A percentile compares a stretch with the other conserved stretches of the same genome.
These are phyloP conservation scores for Bocquillonia castaneifolia DNA, from an alignment of 441 rosid species.

Conservation along the genomic window DNA sequence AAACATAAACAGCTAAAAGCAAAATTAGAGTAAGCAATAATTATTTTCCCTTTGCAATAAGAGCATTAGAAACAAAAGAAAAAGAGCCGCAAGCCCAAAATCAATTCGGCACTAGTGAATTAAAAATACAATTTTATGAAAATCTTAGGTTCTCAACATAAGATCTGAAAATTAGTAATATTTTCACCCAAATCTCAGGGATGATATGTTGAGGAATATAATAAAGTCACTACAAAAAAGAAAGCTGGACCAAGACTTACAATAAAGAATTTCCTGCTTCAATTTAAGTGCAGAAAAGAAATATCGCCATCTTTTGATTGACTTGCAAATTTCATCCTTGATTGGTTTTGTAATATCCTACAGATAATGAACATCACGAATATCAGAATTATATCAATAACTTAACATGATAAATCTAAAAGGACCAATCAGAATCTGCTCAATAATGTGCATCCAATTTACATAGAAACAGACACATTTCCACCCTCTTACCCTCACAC, in stretches of 20 bases:
- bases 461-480: background rate
- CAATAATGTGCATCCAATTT: background rate
- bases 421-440: background rate
- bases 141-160: background rate
- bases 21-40: too few relatives aligned
- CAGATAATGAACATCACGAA: conserved; percentile 5
- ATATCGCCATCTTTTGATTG: conserved; percentile 75
- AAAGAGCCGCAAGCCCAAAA: too few relatives aligned
- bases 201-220: background rate
- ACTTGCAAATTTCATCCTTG: conserved; percentile 68
- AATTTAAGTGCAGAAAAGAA: conserved; percentile 79
- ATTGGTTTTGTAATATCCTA: conserved; percentile 90
- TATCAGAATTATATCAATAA: background rate
- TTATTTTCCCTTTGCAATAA: too few relatives aligned
- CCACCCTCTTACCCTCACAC: background rate
- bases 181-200: conserved; percentile 5
- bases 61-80: too few relatives aligned
- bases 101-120: background rate
- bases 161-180: too few relatives aligned
- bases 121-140: background rate
- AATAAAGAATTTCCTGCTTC: conserved; percentile 89
- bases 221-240: conserved; percentile 8
- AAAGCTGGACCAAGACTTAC: conserved; percentile 44
- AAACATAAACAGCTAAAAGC: too few relatives aligned
- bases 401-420: background rate